Evolutionary conservation across 2,329 filamentous ascomycete genomes (phyloP).

Genomic region (Cladosporium sphaerospermum): DNA sequence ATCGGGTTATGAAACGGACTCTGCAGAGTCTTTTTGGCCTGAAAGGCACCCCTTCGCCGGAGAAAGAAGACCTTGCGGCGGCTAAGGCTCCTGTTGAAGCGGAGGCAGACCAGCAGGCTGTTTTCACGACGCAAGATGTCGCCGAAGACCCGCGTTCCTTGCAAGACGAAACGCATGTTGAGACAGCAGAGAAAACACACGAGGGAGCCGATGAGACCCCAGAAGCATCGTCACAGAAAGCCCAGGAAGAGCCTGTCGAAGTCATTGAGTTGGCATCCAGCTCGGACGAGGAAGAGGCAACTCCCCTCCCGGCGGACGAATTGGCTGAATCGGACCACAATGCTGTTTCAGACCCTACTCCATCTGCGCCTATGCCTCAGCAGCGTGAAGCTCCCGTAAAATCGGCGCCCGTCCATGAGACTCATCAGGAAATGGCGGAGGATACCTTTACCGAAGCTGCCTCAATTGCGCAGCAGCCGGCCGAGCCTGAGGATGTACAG

Average conservation of each 20-base stretch:
- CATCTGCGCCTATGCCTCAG: background rate
- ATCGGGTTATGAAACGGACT: constrained; percentile 25
- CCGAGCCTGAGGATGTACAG: no score
- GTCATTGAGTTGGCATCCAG: constrained; percentile 23
- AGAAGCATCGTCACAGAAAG: background rate
- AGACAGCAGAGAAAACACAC: no score
- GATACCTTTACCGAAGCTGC: background rate
- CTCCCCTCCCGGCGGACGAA: background rate
- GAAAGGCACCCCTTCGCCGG: constrained; percentile 21
- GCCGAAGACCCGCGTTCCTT: background rate
- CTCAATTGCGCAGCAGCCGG: no score
- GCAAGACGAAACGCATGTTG: no score
- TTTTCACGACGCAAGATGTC: background rate
- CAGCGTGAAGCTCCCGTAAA: background rate
- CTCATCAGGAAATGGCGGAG: background rate
- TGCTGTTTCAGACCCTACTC: background rate
- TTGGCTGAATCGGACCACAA: background rate
- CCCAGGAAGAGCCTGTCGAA: background rate
- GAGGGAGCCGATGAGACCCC: no score
- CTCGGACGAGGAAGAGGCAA: constrained; percentile 20
- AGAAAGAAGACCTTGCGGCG: constrained; percentile 12
- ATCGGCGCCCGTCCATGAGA: background rate
- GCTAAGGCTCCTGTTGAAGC: background rate
- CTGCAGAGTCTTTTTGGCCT: constrained; percentile 29
- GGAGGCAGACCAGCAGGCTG: background rate